These are phyloP conservation scores for Kluyveromyces wickerhamii DNA, from an alignment of 805 yeast genomes.

Conservation along the genomic window DNA sequence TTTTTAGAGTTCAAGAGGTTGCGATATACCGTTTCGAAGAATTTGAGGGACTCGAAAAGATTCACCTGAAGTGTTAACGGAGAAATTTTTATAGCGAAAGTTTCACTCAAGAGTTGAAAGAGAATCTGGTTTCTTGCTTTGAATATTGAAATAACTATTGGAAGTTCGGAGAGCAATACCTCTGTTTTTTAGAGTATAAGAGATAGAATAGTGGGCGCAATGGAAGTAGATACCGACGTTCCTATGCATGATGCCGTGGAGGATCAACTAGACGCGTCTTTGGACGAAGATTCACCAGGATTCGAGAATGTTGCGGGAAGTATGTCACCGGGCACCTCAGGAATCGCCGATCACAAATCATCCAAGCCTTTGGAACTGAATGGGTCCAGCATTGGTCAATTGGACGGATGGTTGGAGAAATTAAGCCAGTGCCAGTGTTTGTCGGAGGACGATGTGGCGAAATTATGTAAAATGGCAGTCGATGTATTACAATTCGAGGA, in stretches of 20 bases:
- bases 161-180: too few species aligned
- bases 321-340: conserved; percentile 29
- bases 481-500: conserved; percentile 87
- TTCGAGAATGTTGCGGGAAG: conserved; percentile 12
- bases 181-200: too few species aligned
- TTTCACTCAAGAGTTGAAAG: too few species aligned
- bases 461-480: conserved; percentile 81
- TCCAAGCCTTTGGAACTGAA: conserved; percentile 34
- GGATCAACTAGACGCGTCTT: conserved; percentile 33
- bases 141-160: too few species aligned
- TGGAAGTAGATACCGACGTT: conserved; percentile 75
- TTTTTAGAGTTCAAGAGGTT: too few species aligned
- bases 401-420: conserved; percentile 84
- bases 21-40: too few species aligned
- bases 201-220: too few species aligned
- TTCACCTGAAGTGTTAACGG: too few species aligned
- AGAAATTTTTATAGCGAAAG: too few species aligned
- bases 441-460: conserved; percentile 69
- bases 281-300: conserved; percentile 21
- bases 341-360: conserved; percentile 33
- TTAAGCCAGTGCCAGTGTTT: conserved; percentile 73
- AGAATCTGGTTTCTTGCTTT: too few species aligned
- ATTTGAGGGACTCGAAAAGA: too few species aligned
- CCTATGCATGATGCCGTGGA: conserved; percentile 73
- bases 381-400: conserved; percentile 47